A percentile compares a stretch with the other conserved stretches of the same genome.
Conservation (phyloP, 306 rosid genomes). For the Vigna hirtella region DNA sequence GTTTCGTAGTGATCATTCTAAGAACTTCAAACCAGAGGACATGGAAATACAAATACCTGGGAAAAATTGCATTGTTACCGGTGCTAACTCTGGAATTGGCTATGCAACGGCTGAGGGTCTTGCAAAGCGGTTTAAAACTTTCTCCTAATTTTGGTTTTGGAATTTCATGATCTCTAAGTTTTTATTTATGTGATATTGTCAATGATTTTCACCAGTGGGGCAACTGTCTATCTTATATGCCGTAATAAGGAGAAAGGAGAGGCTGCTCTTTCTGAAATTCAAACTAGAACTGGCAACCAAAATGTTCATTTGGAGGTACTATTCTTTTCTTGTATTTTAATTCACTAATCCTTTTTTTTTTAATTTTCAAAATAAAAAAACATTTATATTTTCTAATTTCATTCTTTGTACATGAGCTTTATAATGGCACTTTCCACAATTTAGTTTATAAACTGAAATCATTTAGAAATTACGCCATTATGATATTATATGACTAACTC, state of each 20-base stretch:
- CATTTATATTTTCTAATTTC: not conserved
- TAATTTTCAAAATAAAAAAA: not conserved
- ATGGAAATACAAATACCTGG: conserved; percentile 61
- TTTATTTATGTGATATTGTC: conserved; percentile 24
- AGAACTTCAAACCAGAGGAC: conserved; percentile 80
- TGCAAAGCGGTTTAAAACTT: conserved; percentile 71
- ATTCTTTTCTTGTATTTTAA: not conserved
- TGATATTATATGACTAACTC: conserved; percentile 40
- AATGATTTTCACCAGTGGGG: conserved; percentile 68
- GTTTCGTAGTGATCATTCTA: conserved; percentile 71
- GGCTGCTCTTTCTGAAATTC: conserved; percentile 83
- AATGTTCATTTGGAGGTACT: conserved; percentile 85
- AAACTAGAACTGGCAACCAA: conserved; percentile 70
- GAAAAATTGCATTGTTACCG: conserved; percentile 91
- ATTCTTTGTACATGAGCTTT: conserved; percentile 7
- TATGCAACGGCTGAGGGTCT: conserved; percentile 89
- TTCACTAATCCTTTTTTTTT: not conserved
- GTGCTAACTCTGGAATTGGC: conserved; percentile 97
- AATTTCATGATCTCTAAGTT: not conserved
- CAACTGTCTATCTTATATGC: conserved; percentile 81
- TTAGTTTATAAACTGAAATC: conserved; percentile 5
- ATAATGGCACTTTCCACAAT: not conserved
- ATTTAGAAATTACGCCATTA: conserved; percentile 14
- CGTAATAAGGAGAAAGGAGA: conserved; percentile 91
- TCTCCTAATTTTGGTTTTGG: conserved; percentile 26